These are phyloP conservation scores for Zygosaccharomyces pseudobailii DNA, from an alignment of 1,139 yeast genomes.

Conservation along the genomic window DNA sequence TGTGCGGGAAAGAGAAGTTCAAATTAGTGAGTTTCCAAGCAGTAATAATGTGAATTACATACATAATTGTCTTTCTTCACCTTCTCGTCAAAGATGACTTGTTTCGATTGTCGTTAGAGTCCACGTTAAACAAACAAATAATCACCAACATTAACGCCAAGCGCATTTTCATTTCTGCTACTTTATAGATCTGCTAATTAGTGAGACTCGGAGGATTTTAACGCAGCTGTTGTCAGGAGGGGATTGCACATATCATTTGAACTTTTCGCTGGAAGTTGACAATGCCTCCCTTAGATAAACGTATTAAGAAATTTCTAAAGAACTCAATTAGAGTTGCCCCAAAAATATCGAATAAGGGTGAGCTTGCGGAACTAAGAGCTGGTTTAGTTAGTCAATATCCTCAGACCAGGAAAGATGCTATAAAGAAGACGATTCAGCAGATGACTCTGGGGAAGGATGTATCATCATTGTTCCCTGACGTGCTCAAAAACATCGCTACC, in stretches of 20 bases:
- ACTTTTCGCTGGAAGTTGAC: not conserved
- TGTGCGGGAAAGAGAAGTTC: too few species aligned
- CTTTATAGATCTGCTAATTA: not conserved
- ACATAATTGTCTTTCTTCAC: too few species aligned
- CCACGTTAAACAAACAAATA: not conserved
- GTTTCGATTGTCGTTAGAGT: not conserved
- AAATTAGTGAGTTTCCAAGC: too few species aligned
- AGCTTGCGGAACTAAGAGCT: slow-evolving; percentile 79
- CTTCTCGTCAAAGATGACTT: not conserved
- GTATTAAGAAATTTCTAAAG: slow-evolving; percentile 33
- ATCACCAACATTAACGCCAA: not conserved
- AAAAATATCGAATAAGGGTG: slow-evolving; percentile 46
- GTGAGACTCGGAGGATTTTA: not conserved
- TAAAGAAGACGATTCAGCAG: slow-evolving; percentile 93
- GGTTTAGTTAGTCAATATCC: slow-evolving; percentile 96
- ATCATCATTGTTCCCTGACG: slow-evolving; percentile 90
- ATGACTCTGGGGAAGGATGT: slow-evolving; percentile 99
- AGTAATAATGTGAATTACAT: not conserved
- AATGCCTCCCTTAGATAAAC: slow-evolving; percentile 35
- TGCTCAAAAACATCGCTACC: slow-evolving; percentile 92
- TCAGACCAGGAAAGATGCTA: slow-evolving; percentile 90
- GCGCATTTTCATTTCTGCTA: not conserved
- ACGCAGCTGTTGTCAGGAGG: not conserved
- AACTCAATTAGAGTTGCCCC: slow-evolving; percentile 36
- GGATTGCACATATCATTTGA: not conserved